Evolutionary conservation across 352 stramenopile genomes (phyloP).

Genomic region (Peronospora destructor): DNA sequence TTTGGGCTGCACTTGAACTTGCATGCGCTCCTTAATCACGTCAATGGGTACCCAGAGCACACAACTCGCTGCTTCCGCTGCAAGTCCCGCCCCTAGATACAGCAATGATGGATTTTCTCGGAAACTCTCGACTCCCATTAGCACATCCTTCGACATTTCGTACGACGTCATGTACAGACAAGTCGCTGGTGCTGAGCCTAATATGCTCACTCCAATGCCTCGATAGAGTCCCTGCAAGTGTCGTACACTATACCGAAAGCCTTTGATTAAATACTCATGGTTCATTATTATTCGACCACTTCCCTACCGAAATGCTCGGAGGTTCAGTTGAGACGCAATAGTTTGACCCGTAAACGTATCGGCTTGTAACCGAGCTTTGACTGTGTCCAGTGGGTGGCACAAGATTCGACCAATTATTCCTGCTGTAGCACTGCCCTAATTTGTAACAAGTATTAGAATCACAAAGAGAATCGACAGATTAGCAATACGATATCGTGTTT

Average conservation of each 20-base stretch:
- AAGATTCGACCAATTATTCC: constrained; percentile 80
- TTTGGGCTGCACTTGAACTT: constrained; percentile 81
- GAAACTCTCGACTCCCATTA: constrained; percentile 41
- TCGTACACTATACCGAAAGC: constrained; percentile 17
- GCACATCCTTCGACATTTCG: constrained; percentile 76
- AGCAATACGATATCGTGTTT: background rate
- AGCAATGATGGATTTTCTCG: constrained; percentile 46
- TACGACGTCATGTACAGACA: constrained; percentile 97
- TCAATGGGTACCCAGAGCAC: constrained; percentile 98
- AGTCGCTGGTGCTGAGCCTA: constrained; percentile 92
- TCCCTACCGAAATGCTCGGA: constrained; percentile 39
- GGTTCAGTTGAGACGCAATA: constrained; percentile 38
- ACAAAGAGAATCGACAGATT: background rate
- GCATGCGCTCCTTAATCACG: constrained; percentile 97
- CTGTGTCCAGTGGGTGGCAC: constrained; percentile 90
- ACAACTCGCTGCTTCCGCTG: constrained; percentile 83
- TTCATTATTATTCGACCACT: background rate
- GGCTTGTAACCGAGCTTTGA: constrained; percentile 85
- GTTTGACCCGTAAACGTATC: constrained; percentile 30
- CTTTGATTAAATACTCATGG: background rate
- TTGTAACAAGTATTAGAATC: background rate
- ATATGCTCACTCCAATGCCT: constrained; percentile 91
- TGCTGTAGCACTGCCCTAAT: constrained; percentile 69
- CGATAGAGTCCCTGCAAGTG: constrained; percentile 89
- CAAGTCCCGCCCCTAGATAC: constrained; percentile 65